Base-by-base conservation (phyloP, 2,329 filamentous ascomycete species). In the Talaromyces amestolkiae region DNA sequence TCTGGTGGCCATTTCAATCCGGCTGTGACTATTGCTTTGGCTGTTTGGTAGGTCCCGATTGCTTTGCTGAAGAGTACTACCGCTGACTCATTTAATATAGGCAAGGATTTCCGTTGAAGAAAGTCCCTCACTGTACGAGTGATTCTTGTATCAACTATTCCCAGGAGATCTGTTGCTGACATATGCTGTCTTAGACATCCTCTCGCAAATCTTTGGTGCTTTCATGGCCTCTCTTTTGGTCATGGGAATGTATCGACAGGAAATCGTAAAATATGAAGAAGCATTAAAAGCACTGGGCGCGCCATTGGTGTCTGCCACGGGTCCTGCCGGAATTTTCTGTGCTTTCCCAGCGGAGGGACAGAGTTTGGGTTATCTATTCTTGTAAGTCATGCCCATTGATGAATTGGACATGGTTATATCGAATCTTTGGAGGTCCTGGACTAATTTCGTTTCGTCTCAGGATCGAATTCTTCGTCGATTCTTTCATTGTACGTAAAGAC, bases 41-140 rank as follows among this genome's bases (percentile, higher is more conserved):
- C 78, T 3, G 66, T 81, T 13, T 66, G 63, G 64, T 68, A 41
- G 37, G 64, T 58, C 37, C 64, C 63, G 15, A 75, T 76, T 53
- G 7, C 3, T 45, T 31, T 22, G n/a, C 13, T 37, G 10, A 19
- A 31, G 11, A 37, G 13, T 22, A 24, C 41, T 58, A 11, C 51
- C 53, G 15, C 35, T 61, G 31, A 61, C 33, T n/a, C 7, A 39
- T n/a, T 19, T n/a, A 45, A 27, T 69, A 80, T n/a, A 88, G 83
- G 84, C 83, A 86, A 75, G 85, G 83, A 3, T 87, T 87, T 68
- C 85, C 85, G 0, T 85, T 83, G 81, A 82, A 77, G 56, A 87
- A 87, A 64, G 72, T 73, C 5, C 71, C 71, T 8, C 69, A 70
- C 41, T 73, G 67, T 67, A 47, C n/a, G 67, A 37, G n/a, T 24